phyloP scores from a whole-genome alignment of 192 early-diverging fungal species.

The Glomus cerebriforme region DNA sequence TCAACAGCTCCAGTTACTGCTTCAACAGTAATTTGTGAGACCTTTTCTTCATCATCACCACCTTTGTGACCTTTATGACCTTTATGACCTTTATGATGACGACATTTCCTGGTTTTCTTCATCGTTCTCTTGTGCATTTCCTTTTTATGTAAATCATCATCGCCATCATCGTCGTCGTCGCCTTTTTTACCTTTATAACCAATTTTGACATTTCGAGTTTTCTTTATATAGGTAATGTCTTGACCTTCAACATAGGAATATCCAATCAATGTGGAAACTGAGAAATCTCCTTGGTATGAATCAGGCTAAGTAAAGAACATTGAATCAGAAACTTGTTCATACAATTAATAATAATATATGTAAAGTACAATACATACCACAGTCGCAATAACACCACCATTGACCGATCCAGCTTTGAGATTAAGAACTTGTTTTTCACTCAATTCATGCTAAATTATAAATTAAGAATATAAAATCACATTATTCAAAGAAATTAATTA shows the following conservation, averaged over 20 bases:
- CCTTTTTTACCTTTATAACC: slow-evolving; percentile 13
- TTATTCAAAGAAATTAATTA: background rate
- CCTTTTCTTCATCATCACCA: background rate
- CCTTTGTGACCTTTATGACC: too few relatives aligned
- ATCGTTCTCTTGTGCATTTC: background rate
- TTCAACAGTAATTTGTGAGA: background rate
- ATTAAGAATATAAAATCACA: background rate
- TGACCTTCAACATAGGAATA: slow-evolving; percentile 14
- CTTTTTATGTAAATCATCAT: background rate
- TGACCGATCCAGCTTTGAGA: slow-evolving; percentile 11
- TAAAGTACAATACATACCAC: background rate
- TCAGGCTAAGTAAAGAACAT: background rate
- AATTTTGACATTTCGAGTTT: slow-evolving; percentile 14
- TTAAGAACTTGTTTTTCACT: slow-evolving; percentile 14
- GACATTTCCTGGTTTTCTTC: background rate
- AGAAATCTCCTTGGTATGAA: slow-evolving; percentile 17
- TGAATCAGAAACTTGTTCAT: background rate
- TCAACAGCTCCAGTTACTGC: slow-evolving; percentile 29
- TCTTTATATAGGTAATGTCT: slow-evolving; percentile 1
- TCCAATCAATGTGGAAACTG: slow-evolving; percentile 3
- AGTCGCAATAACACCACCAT: slow-evolving; percentile 21
- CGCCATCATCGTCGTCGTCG: background rate
- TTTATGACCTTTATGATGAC: background rate
- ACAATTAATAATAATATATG: background rate
- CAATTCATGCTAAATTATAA: slow-evolving; percentile 2